These are phyloP conservation scores for Parvularia atlantis DNA, from an alignment of 78 protist genomes.

Conservation along the genomic window DNA sequence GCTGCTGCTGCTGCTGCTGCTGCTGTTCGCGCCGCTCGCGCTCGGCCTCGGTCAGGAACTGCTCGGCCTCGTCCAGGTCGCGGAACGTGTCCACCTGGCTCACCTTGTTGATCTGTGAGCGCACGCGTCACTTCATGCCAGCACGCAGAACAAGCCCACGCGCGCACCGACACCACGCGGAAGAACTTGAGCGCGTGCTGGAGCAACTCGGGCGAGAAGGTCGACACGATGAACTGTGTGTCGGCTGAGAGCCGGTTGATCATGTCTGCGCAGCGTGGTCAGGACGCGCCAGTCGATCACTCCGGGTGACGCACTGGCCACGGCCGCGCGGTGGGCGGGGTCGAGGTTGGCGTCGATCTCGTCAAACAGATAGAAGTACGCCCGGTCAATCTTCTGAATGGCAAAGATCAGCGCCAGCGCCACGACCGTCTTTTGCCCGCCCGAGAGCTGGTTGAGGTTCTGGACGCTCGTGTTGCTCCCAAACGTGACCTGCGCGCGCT, in stretches of 20 bases:
- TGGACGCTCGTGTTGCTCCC: too few species aligned
- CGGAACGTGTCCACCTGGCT: too few species aligned
- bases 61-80: too few species aligned
- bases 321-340: slow-evolving; percentile 65
- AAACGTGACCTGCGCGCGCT: too few species aligned
- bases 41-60: too few species aligned
- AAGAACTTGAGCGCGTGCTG: slow-evolving; percentile 50
- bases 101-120: too few species aligned
- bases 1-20: too few species aligned
- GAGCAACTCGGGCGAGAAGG: slow-evolving; percentile 65
- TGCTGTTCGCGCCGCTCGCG: too few species aligned
- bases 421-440: slow-evolving; percentile 96
- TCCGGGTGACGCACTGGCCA: slow-evolving; percentile 57
- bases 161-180: too few species aligned
- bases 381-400: slow-evolving; percentile 95
- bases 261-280: slow-evolving; percentile 10
- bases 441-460: slow-evolving; percentile 54
- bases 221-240: slow-evolving; percentile 67
- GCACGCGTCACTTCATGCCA: too few species aligned
- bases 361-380: slow-evolving; percentile 98
- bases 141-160: too few species aligned
- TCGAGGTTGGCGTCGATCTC: slow-evolving; percentile 98
- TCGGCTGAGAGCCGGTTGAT: not conserved
- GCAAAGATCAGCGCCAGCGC: slow-evolving; percentile 96
- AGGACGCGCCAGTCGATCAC: too few species aligned